Evolutionary conservation across 495 filamentous ascomycete genomes (phyloP), one percentile per base, ranked within the genome.

Genomic region (Tuber aestivum): DNA sequence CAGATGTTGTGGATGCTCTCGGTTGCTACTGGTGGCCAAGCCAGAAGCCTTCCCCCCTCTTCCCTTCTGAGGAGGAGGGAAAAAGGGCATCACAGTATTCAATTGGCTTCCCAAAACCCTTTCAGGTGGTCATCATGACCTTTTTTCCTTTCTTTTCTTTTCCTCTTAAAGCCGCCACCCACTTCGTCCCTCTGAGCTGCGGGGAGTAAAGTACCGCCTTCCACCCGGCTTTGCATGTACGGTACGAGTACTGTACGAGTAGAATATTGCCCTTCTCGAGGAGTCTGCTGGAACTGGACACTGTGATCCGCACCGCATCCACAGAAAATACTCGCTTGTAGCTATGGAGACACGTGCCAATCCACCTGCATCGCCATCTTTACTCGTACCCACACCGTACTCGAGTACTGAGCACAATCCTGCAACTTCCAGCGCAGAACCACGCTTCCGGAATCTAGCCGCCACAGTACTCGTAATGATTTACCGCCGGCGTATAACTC

Each of bases 1-100:
- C 18, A 61, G 56, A 16, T 27, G n/a, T 61, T 61, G 56, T 61
- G 56, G 56, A 65, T 65, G 56, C 27, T 65, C 56, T 65, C 56
- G n/a, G 27, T 65, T 65, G 56, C 27, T 32, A 12, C 56, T 65
- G n/a, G n/a, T 3, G 56, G 32, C 56, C 56, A 16, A 32, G 5
- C 56, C n/a, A n/a, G n/a, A n/a, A n/a, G n/a, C n/a, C n/a, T n/a
- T 27, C 7, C 50, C 56, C 56, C n/a, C 56, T 32, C 56, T n/a
- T 9, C n/a, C n/a, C n/a, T 56, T n/a, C n/a, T n/a, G n/a, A n/a
- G n/a, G n/a, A 65, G 3, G 23, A n/a, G 48, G 23, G 56, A 65
- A 12, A 65, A 65, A 0, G 4, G 12, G 14, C 56, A 32, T 65
- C 27, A 1, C 56, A 65, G n/a, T 27, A 65, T 16, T 65, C 56